phyloP scores from a whole-genome alignment of 352 stramenopile genomes.

The Globisporangium paroecandrum region DNA sequence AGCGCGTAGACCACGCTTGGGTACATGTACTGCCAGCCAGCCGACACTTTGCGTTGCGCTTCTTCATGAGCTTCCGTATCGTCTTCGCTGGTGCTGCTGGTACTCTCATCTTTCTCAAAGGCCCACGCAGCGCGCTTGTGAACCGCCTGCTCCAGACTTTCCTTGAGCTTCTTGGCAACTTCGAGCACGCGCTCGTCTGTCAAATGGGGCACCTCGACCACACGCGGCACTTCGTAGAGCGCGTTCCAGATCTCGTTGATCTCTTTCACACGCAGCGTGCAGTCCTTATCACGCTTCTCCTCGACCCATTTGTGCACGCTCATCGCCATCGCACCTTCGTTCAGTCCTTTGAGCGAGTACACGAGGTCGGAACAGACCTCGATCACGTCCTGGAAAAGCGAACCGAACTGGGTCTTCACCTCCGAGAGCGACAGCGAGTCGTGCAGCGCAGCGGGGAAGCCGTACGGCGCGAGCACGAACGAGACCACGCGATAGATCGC shows the following conservation, averaged over 20 bases:
- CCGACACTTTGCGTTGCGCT: conserved; percentile 16
- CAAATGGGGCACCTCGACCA: conserved; percentile 70
- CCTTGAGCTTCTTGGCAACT: conserved; percentile 40
- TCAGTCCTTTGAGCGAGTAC: conserved; percentile 66
- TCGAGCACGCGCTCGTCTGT: conserved; percentile 42
- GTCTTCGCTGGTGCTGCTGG: conserved; percentile 11
- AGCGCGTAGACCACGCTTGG: conserved; percentile 65
- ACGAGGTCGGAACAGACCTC: conserved; percentile 84
- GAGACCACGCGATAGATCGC: conserved; percentile 77
- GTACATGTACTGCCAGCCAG: conserved; percentile 64
- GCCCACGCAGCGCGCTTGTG: conserved; percentile 67
- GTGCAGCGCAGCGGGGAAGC: conserved; percentile 54
- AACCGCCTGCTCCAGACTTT: conserved; percentile 37
- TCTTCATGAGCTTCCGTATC: conserved; percentile 9
- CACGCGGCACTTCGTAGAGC: conserved; percentile 54
- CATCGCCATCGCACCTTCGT: conserved; percentile 84
- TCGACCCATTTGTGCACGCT: conserved; percentile 87
- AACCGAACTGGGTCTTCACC: conserved; percentile 67
- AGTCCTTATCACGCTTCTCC: conserved; percentile 63
- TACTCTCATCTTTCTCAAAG: conserved; percentile 21
- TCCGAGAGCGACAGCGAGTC: conserved; percentile 64
- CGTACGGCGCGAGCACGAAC: conserved; percentile 78
- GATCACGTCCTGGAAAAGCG: conserved; percentile 82
- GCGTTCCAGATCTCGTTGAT: conserved; percentile 76
- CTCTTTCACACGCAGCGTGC: conserved; percentile 57